A percentile compares a stretch with the other conserved stretches of the same genome.
Conservation (phyloP, 2,329 filamentous ascomycete genomes). For the Trichophyton benhamiae region DNA sequence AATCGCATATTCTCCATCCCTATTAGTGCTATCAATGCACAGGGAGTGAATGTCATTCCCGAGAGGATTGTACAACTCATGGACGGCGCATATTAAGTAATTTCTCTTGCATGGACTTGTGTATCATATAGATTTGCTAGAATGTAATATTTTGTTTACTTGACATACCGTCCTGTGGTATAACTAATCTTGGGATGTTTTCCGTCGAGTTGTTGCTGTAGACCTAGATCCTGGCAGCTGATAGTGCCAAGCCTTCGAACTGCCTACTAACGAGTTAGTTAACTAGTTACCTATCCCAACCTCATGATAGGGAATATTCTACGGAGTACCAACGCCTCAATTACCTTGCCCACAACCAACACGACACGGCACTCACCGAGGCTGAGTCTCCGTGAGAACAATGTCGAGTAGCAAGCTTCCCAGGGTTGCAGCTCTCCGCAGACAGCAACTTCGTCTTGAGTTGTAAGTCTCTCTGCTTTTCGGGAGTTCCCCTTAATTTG, state of each 20-base stretch:
- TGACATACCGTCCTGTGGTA: background rate
- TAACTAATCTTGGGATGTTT: too few species aligned
- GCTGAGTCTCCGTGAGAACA: background rate
- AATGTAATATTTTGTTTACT: background rate
- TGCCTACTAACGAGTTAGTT: background rate
- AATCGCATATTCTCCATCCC: constrained; percentile 55
- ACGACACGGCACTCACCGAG: background rate
- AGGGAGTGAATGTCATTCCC: constrained; percentile 56
- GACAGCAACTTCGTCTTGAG: constrained; percentile 66
- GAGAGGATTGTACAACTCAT: constrained; percentile 32
- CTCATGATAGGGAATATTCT: background rate
- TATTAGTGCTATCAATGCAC: constrained; percentile 75
- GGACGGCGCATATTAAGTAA: constrained; percentile 17
- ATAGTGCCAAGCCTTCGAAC: background rate
- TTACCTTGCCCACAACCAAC: background rate
- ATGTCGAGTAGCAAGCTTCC: constrained; percentile 29
- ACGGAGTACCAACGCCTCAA: background rate
- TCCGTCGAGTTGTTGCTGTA: background rate
- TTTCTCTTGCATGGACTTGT: background rate
- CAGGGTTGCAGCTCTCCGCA: constrained; percentile 45
- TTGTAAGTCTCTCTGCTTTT: constrained; percentile 50
- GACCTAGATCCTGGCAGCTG: background rate
- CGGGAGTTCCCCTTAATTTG: background rate
- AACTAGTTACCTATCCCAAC: background rate
- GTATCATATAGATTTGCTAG: background rate